Conservation (phyloP, 2,329 filamentous ascomycete genomes). For the Xylogone sp. region DNA sequence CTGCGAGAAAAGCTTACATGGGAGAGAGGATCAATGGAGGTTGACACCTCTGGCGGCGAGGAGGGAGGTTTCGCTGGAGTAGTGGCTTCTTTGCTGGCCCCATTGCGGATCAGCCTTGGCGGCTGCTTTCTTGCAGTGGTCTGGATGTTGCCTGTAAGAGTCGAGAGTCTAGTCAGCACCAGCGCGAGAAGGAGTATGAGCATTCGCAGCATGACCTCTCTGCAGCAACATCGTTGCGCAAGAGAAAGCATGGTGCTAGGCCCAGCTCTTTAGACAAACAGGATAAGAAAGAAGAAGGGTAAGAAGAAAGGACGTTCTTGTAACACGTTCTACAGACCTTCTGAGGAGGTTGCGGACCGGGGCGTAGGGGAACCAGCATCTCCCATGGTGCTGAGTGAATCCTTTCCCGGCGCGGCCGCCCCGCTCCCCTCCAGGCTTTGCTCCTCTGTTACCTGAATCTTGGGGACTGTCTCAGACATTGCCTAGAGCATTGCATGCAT, state of each 20-base stretch:
- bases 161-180: constrained; percentile 16
- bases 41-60: constrained; percentile 18
- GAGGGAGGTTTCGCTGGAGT: constrained; percentile 10
- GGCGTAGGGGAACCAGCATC: constrained; percentile 24
- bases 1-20: constrained; percentile 46
- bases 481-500: constrained; percentile 19
- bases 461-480: constrained; percentile 27
- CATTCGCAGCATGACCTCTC: constrained; percentile 11
- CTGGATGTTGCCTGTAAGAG: constrained; percentile 18
- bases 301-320: too few relatives aligned
- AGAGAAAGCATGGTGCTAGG: neutral
- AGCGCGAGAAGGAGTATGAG: constrained; percentile 13
- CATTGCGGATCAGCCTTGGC: constrained; percentile 21
- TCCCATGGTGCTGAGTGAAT: constrained; percentile 22
- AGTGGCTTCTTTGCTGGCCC: constrained; percentile 20
- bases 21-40: constrained; percentile 63
- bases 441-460: constrained; percentile 25
- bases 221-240: neutral
- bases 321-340: constrained; percentile 19
- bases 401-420: constrained; percentile 14
- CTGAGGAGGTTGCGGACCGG: constrained; percentile 24
- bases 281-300: too few relatives aligned
- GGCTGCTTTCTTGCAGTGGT: constrained; percentile 22
- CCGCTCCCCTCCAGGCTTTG: constrained; percentile 16
- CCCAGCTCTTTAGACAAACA: neutral